A percentile compares a stretch with the other conserved stretches of the same genome.
Conservation (phyloP, 768 basidiomycete genomes). For the Tylopilus felleus region DNA sequence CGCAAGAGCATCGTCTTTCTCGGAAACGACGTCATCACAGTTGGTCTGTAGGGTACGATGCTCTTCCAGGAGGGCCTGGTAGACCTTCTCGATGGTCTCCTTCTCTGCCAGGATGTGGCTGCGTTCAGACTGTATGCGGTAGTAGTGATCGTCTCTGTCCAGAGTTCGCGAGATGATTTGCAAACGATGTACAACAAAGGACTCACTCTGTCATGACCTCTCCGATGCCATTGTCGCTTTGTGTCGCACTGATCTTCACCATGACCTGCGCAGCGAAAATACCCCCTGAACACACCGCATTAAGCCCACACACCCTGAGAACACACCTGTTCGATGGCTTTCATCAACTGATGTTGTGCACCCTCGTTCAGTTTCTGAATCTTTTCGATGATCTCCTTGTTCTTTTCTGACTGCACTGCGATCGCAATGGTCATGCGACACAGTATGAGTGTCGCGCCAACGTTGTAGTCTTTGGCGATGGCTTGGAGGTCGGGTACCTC, state of each 20-base stretch:
- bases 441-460: conserved; percentile 64
- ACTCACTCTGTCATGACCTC: conserved; percentile 80
- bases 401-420: conserved; percentile 84
- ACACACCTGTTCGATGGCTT: conserved; percentile 85
- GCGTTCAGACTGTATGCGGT: conserved; percentile 76
- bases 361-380: conserved; percentile 81
- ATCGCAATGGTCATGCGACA: conserved; percentile 83
- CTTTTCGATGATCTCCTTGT: conserved; percentile 83
- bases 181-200: conserved; percentile 1
- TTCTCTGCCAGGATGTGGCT: conserved; percentile 79
- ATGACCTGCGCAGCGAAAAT: conserved; percentile 54
- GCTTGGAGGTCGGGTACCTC: conserved; percentile 88
- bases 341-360: conserved; percentile 89
- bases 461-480: conserved; percentile 72
- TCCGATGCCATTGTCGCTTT: conserved; percentile 45
- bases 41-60: conserved; percentile 70
- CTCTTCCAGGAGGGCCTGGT: conserved; percentile 71
- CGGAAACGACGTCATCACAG: conserved; percentile 71
- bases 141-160: conserved; percentile 82
- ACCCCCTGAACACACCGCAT: neutral
- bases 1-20: conserved; percentile 71
- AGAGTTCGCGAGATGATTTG: conserved; percentile 9
- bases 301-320: neutral
- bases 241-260: conserved; percentile 59
- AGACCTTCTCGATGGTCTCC: conserved; percentile 80